Percentiles rank a stretch among this genome's conserved stretches.
These are phyloP conservation scores for Cyphellophora attinorum DNA, from an alignment of 2,329 filamentous ascomycete species.

Conservation along the genomic window DNA sequence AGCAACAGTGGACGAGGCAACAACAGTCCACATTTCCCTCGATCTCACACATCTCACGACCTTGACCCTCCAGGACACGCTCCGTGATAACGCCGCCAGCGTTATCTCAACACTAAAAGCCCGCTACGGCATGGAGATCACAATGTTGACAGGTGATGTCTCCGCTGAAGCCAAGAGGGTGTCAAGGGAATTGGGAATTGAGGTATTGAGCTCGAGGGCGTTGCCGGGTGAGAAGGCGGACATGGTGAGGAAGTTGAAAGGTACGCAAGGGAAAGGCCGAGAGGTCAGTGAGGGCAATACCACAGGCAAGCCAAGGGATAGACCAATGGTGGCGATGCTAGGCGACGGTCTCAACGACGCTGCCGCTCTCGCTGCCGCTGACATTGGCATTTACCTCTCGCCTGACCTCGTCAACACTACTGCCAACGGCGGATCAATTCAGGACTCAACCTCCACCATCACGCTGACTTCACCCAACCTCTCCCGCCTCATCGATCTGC, in stretches of 20 bases:
- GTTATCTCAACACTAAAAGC: slow-evolving; percentile 29
- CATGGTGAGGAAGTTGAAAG: slow-evolving; percentile 4
- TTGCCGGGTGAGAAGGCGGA: slow-evolving; percentile 9
- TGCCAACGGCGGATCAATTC: too few relatives aligned
- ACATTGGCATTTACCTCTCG: slow-evolving; percentile 61
- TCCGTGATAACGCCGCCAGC: slow-evolving; percentile 40
- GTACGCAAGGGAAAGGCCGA: not conserved
- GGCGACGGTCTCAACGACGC: slow-evolving; percentile 77
- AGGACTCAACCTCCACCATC: too few relatives aligned
- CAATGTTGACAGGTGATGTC: slow-evolving; percentile 49
- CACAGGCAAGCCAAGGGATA: too few relatives aligned
- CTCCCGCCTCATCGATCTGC: too few relatives aligned
- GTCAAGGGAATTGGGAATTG: slow-evolving; percentile 34
- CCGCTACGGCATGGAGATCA: slow-evolving; percentile 4
- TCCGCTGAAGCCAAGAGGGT: slow-evolving; percentile 36
- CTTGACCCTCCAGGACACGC: slow-evolving; percentile 40
- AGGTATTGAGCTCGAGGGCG: slow-evolving; percentile 10
- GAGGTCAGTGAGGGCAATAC: not conserved
- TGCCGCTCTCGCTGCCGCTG: slow-evolving; percentile 59
- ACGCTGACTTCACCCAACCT: too few relatives aligned
- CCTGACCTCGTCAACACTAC: too few relatives aligned
- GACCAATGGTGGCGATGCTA: slow-evolving; percentile 37
- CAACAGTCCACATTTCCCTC: slow-evolving; percentile 49
- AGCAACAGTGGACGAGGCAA: slow-evolving; percentile 27
- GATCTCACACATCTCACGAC: slow-evolving; percentile 32